Evolutionary conservation across 805 yeast genomes (phyloP).

Genomic region (Starmerella potacharoeniae): DNA sequence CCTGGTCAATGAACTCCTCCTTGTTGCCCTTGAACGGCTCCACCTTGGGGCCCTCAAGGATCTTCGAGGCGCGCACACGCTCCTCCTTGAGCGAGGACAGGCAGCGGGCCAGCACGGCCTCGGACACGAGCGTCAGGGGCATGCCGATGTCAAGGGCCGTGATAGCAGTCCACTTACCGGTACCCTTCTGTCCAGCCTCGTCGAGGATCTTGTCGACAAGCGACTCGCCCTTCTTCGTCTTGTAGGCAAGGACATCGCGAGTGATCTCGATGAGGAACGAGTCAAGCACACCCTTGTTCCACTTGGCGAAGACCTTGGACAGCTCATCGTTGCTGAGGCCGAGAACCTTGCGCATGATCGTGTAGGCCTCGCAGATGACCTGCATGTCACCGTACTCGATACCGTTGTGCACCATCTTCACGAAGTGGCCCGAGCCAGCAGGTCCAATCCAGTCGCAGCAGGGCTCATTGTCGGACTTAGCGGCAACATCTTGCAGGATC

Average conservation of each 20-base stretch:
- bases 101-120: slow-evolving; percentile 96
- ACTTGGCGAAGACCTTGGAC: slow-evolving; percentile 77
- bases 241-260: slow-evolving; percentile 80
- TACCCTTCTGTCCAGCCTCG: slow-evolving; percentile 98
- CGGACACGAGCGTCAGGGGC: slow-evolving; percentile 97
- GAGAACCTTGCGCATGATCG: slow-evolving; percentile 87
- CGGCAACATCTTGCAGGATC: slow-evolving; percentile 91
- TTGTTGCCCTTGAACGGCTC: slow-evolving; percentile 61
- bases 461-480: slow-evolving; percentile 96
- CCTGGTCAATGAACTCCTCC: slow-evolving; percentile 74
- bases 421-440: slow-evolving; percentile 98
- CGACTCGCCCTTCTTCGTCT: slow-evolving; percentile 85
- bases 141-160: slow-evolving; percentile 95
- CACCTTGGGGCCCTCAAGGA: slow-evolving; percentile 64
- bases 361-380: slow-evolving; percentile 95
- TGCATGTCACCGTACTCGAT: slow-evolving; percentile 99
- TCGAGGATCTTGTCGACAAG: slow-evolving; percentile 93
- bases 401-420: slow-evolving; percentile 99
- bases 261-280: slow-evolving; percentile 95
- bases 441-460: slow-evolving; percentile 99
- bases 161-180: slow-evolving; percentile 99
- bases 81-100: slow-evolving; percentile 84
- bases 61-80: slow-evolving; percentile 73
- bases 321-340: slow-evolving; percentile 84
- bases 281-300: slow-evolving; percentile 97